Base-by-base conservation (phyloP, 345 rosid species). In the Arabidopsis arenosa region DNA sequence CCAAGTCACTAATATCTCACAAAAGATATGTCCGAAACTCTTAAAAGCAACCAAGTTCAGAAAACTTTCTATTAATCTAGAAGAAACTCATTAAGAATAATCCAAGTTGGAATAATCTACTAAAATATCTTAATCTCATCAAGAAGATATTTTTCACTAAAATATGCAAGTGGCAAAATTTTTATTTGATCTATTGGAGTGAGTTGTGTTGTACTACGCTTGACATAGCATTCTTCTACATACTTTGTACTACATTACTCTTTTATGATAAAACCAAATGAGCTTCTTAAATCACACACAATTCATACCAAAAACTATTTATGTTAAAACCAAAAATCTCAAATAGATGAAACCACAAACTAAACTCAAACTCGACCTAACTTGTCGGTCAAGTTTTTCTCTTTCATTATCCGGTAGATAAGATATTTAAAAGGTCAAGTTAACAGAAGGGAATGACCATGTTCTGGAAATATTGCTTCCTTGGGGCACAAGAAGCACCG, bases 361-460 rank as follows among this genome's bases (percentile, higher is more conserved):
- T 60, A 64, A 57, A 77, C 76, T 77, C 68, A 71, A 71, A 65
- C 73, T 65, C 54, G n/a, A 71, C 76, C 63, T 65, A 71, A 64
- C 76, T 71, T 71, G 32, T 30, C n/a, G 33, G 48, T 71, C 76
- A 65, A 78, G 77, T 52, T 21, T 48, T 54, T 21, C 9, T 62
- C 33, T 76, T 54, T 45, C 71, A 69, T 21, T 54, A 7, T 36
- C 60, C 28, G 14, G 48, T 2, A 62, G 48, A 57, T 43, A 53
- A 61, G 32, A 69, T 56, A 68, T 44, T 57, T 48, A 17, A 12
- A 60, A 56, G 69, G 49, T 52, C 4, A 66, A 71, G 52, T 70
- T 63, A 88, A 63, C 87, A 80, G 68, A 81, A 89, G 48, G 93
- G 89, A 66, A 79, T 64, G 15, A 54, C 84, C 54, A 83, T 37